phyloP scores from a whole-genome alignment of 495 filamentous ascomycete genomes.

The Pyrenula massariospora region DNA sequence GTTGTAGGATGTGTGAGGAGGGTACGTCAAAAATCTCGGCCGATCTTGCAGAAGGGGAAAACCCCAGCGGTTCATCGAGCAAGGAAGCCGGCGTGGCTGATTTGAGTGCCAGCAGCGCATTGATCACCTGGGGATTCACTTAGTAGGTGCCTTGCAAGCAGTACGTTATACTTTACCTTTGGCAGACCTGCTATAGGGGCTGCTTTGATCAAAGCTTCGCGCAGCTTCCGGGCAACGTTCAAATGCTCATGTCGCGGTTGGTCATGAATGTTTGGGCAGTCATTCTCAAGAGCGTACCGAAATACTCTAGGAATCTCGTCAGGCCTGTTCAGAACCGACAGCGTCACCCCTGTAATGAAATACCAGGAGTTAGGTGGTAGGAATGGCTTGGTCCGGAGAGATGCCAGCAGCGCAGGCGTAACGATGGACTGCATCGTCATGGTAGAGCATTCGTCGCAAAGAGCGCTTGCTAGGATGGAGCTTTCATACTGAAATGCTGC shows the following conservation, averaged over 20 bases:
- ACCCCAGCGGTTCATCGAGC: slow-evolving; percentile 26
- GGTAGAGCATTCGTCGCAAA: neutral
- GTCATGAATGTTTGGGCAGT: slow-evolving; percentile 9
- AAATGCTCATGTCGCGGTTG: slow-evolving; percentile 24
- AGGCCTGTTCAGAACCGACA: slow-evolving; percentile 39
- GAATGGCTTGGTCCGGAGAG: slow-evolving; percentile 28
- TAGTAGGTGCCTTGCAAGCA: too few species aligned
- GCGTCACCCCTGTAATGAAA: slow-evolving; percentile 36
- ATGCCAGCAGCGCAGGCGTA: slow-evolving; percentile 27
- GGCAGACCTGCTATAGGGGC: slow-evolving; percentile 40
- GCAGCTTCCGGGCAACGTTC: slow-evolving; percentile 31
- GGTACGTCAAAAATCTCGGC: slow-evolving; percentile 22
- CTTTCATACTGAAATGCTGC: too few species aligned
- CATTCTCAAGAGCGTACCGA: slow-evolving; percentile 24
- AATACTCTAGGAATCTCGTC: slow-evolving; percentile 39
- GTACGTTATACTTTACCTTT: too few species aligned
- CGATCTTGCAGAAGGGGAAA: slow-evolving; percentile 27
- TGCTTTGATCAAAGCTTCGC: slow-evolving; percentile 42
- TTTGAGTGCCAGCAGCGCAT: slow-evolving; percentile 36
- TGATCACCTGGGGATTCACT: slow-evolving; percentile 41
- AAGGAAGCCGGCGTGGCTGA: slow-evolving; percentile 30
- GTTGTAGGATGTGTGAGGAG: slow-evolving; percentile 24
- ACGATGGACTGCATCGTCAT: slow-evolving; percentile 8
- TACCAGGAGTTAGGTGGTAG: slow-evolving; percentile 41
- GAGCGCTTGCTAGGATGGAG: neutral